Evolutionary conservation across 495 filamentous ascomycete genomes (phyloP).

Genomic region (Oidiodendron maius): DNA sequence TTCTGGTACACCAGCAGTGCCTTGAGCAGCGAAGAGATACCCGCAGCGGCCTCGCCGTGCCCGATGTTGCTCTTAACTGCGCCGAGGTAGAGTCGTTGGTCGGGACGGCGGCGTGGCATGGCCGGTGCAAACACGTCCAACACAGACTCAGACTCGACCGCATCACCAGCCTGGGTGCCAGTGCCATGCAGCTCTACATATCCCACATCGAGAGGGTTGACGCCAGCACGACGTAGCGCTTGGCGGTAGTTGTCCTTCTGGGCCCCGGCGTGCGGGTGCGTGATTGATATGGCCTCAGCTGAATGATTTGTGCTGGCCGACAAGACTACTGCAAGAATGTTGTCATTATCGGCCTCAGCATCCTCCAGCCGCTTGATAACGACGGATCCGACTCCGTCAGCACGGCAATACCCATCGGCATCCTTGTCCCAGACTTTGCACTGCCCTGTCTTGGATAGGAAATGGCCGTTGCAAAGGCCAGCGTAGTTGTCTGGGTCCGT

Average conservation of each 20-base stretch:
- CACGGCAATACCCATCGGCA: constrained; percentile 71
- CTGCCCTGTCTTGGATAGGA: constrained; percentile 33
- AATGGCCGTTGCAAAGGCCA: constrained; percentile 59
- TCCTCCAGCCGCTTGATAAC: constrained; percentile 73
- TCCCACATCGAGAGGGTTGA: constrained; percentile 67
- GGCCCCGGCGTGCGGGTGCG: constrained; percentile 65
- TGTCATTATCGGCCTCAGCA: constrained; percentile 67
- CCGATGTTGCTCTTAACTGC: constrained; percentile 86
- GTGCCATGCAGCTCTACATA: constrained; percentile 90
- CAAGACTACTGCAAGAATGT: constrained; percentile 61
- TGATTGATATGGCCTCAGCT: constrained; percentile 74
- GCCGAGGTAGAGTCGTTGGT: constrained; percentile 75
- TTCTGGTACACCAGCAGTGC: constrained; percentile 76
- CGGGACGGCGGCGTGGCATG: constrained; percentile 49
- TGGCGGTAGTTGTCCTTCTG: constrained; percentile 65
- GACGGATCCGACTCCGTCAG: constrained; percentile 64
- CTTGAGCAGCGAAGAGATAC: constrained; percentile 76
- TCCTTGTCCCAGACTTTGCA: constrained; percentile 41
- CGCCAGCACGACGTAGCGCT: constrained; percentile 61
- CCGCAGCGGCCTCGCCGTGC: constrained; percentile 85
- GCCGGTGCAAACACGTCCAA: constrained; percentile 75
- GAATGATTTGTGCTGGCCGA: constrained; percentile 70
- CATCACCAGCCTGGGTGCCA: constrained; percentile 78
- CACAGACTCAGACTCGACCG: constrained; percentile 72
- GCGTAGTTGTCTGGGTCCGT: constrained; percentile 86